Evolutionary conservation across 345 rosid species (phyloP).

Genomic region (Melaleuca quinquenervia): DNA sequence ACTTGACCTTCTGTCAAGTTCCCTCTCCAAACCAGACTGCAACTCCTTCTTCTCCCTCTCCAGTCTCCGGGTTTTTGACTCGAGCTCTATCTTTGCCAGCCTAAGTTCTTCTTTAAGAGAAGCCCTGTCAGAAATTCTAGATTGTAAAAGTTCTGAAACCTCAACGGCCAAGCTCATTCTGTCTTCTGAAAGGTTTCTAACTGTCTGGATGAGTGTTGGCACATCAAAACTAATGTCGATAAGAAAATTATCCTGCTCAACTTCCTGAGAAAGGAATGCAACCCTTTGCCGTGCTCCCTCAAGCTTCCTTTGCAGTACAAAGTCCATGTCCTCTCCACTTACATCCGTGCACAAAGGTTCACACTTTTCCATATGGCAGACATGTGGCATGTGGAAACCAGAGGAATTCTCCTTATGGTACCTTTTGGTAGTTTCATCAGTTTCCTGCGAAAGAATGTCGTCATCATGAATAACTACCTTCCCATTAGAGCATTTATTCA

Average conservation of each 20-base stretch:
- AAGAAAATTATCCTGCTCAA: slow-evolving; percentile 51
- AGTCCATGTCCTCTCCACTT: slow-evolving; percentile 35
- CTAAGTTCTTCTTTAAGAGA: slow-evolving; percentile 52
- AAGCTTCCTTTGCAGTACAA: slow-evolving; percentile 44
- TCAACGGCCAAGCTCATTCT: slow-evolving; percentile 68
- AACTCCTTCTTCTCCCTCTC: slow-evolving; percentile 76
- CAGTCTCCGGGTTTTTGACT: slow-evolving; percentile 38
- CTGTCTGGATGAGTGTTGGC: slow-evolving; percentile 45
- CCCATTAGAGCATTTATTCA: slow-evolving; percentile 30
- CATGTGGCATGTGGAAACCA: slow-evolving; percentile 15
- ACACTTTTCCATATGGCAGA: slow-evolving; percentile 12
- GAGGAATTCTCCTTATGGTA: slow-evolving; percentile 20
- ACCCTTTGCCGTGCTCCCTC: slow-evolving; percentile 75
- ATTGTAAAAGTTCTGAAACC: slow-evolving; percentile 50
- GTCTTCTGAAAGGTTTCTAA: slow-evolving; percentile 52
- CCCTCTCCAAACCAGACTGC: slow-evolving; percentile 81
- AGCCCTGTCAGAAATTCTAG: slow-evolving; percentile 54
- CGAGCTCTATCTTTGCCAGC: slow-evolving; percentile 44
- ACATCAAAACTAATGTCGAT: slow-evolving; percentile 44
- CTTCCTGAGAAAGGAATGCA: slow-evolving; percentile 51
- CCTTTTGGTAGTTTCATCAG: slow-evolving; percentile 22
- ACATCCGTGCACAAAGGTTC: slow-evolving; percentile 17
- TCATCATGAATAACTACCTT: slow-evolving; percentile 33
- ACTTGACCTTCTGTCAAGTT: slow-evolving; percentile 89
- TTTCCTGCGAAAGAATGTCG: slow-evolving; percentile 28